Percentiles rank a stretch among this genome's conserved stretches.
These are phyloP conservation scores for Nakataea oryzae DNA, from an alignment of 2,329 filamentous ascomycete species.

Conservation along the genomic window DNA sequence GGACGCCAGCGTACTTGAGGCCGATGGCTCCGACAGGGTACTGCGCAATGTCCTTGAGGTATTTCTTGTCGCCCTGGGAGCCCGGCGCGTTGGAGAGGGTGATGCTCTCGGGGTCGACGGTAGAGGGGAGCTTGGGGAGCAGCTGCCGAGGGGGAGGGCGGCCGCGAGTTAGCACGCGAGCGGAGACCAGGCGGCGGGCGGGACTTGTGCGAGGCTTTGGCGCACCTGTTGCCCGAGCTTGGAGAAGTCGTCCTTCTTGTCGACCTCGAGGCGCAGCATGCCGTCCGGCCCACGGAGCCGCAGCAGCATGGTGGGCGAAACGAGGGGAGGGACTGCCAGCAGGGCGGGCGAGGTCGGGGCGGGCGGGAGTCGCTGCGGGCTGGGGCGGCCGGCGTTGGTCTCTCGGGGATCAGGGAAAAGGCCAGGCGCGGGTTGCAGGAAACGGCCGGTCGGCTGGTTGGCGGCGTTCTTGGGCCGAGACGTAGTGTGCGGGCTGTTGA, in stretches of 20 bases:
- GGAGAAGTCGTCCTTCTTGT: slow-evolving; percentile 62
- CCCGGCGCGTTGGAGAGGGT: slow-evolving; percentile 51
- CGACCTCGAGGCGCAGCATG: slow-evolving; percentile 75
- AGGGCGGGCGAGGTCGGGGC: no score
- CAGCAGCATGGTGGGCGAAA: slow-evolving; percentile 55
- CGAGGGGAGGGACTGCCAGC: not conserved
- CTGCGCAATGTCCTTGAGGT: slow-evolving; percentile 44
- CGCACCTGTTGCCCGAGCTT: slow-evolving; percentile 44
- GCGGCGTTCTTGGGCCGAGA: no score
- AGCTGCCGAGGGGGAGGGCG: slow-evolving; percentile 28
- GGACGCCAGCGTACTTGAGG: slow-evolving; percentile 36
- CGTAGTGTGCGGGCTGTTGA: no score
- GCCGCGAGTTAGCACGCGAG: slow-evolving; percentile 8
- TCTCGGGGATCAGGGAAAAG: not conserved
- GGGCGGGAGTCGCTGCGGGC: not conserved
- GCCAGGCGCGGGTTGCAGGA: not conserved
- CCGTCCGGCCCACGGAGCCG: slow-evolving; percentile 87
- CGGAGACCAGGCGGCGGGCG: not conserved
- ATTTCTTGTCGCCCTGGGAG: slow-evolving; percentile 43
- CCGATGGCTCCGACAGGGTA: slow-evolving; percentile 49
- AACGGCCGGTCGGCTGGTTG: no score
- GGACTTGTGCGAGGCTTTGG: not conserved
- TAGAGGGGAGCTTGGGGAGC: slow-evolving; percentile 46
- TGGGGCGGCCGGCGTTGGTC: not conserved
- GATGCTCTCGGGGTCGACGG: slow-evolving; percentile 49